Evolutionary conservation across 257 asterid genomes (phyloP), one percentile per base, ranked within the genome.

Genomic region (Nemophila menziesii): DNA sequence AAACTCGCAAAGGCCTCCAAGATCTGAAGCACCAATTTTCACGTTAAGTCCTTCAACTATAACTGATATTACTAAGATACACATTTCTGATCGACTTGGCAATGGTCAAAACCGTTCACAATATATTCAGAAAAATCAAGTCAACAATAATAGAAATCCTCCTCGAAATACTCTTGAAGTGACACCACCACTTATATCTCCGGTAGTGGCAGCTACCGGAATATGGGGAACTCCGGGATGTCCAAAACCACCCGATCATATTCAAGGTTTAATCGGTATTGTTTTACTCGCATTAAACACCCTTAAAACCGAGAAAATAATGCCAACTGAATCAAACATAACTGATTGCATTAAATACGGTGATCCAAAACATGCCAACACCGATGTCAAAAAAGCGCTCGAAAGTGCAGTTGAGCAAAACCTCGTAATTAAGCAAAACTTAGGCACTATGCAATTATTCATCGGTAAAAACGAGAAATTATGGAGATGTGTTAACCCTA

Each of bases 301-400:
- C 54, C 82, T 87, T 40, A 80, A 75, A 65, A 73, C 43, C 24
- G 93, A 87, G 77, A 80, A 73, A 71, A 63, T 87, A 62, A 53
- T 78, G 86, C 97, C 97, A 10, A 82, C 92, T 9, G 84, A 80
- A 63, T 82, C 66, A 61, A 77, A 87, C 72, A 83, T 87, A 22
- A 21, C 71, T 17, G 81, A 78, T 69, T 87, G 95, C 74, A 64
- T 87, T 51, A 63, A 71, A 65, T 79, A 65, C 51, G 93, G 93
- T 44, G 86, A 77, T 44, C 63, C 56, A 43, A 65, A 60, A 60
- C 77, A 82, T 68, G 81, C 79, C 41, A 70, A 71, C 51, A 75
- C 89, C 49, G 93, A 87, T 67, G 83, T 80, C 51, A 78, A 73
- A 73, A 87, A 77, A 70, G 97, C 95, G 60, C 72, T 87, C 49